Evolutionary conservation across 2,329 filamentous ascomycete species (phyloP), one percentile per base, ranked within the genome.

Genomic region (Scortechinia acanthostroma): DNA sequence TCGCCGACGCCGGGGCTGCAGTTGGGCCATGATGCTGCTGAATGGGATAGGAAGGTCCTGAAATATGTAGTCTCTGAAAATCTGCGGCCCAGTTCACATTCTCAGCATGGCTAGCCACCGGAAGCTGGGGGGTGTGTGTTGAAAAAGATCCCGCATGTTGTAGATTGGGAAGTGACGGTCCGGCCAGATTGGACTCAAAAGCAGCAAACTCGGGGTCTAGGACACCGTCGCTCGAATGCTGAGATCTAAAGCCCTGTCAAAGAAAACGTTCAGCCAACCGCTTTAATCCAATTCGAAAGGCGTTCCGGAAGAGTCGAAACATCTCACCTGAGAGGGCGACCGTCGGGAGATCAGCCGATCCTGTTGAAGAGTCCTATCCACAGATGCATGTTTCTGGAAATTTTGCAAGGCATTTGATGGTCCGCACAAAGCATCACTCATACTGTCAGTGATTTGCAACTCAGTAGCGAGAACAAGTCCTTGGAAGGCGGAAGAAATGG

Each of bases 21-120:
- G 22, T 5, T 15, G 13, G 13, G 15, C 15, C 4, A 45, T 42
- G 13, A 19, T 19, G 45, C 4, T 22, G 5, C 3, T 42, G 14
- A 19, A 43, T 25, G 37, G 35, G 22, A 30, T 17, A 22, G 21
- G 4, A 47, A 22, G 46, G 48, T 10, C 48, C 46, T 37, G 37
- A 60, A 61, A 49, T 67, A 62, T 44, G 70, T 66, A 51, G 66
- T 55, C 48, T 74, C 65, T 43, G 68, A 61, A 42, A 70, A 53
- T 28, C 66, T 56, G 46, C 61, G 57, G 48, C 54, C 52, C 50
- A 58, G 44, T 40, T 10, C 6, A 17, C 6, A 19, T 10, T 40
- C n/a, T 30, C 25, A 13, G 17, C 14, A 10, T 40, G 35, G 35
- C 10, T 40, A 19, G 35, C 10, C 35, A 19, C 6, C 20, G 17